phyloP scores from a whole-genome alignment of 2,329 filamentous ascomycete species.

The Trichoderma afroharzianum region DNA sequence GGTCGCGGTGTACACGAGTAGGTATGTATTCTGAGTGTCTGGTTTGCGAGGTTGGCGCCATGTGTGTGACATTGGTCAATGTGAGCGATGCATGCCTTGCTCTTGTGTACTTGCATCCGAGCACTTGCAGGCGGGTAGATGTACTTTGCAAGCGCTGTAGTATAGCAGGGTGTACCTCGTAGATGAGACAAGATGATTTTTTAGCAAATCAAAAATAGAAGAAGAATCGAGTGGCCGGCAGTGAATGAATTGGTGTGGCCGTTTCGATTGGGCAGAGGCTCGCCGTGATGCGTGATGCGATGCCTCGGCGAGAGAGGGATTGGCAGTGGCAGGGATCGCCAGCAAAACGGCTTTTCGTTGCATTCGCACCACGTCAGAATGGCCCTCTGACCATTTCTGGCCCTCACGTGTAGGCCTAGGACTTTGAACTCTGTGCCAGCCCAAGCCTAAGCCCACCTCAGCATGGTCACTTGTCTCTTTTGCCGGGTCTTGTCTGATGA shows the following conservation, averaged over 20 bases:
- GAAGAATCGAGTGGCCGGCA: not conserved
- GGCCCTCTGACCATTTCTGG: not conserved
- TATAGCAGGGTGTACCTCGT: not conserved
- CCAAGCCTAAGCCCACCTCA: not conserved
- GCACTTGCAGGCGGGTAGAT: not conserved
- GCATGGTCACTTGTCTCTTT: not conserved
- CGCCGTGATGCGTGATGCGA: not conserved
- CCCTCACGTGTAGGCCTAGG: slow-evolving; percentile 5
- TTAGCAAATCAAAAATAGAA: not conserved
- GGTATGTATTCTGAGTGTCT: not conserved
- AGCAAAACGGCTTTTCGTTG: not conserved
- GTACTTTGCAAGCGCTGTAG: not conserved
- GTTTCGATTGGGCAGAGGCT: not conserved
- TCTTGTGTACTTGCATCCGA: not conserved
- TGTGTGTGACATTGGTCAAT: not conserved
- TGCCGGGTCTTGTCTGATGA: not conserved
- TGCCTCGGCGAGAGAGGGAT: not conserved
- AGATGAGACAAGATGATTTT: not conserved
- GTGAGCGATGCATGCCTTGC: not conserved
- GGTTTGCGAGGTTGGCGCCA: not conserved
- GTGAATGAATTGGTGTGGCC: not conserved
- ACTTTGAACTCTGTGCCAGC: not conserved
- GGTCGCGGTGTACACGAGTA: not conserved
- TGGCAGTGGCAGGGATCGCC: not conserved
- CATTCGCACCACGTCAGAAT: slow-evolving; percentile 5